Conservation (phyloP, 768 basidiomycete species). For the Lactarius vividus region DNA sequence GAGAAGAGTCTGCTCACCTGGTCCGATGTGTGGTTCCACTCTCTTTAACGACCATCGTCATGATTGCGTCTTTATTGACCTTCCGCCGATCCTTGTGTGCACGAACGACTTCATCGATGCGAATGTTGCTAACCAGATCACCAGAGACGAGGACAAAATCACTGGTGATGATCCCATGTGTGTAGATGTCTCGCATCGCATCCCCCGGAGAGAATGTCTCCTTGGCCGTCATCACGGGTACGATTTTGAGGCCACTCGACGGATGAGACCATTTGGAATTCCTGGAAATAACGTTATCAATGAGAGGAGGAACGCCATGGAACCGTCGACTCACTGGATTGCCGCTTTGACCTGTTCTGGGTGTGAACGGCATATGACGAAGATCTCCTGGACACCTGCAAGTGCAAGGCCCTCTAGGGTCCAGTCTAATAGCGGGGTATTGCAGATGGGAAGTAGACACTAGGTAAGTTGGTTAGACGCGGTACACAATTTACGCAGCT, state of each 20-base stretch:
- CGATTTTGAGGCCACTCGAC: constrained; percentile 74
- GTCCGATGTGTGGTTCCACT: constrained; percentile 69
- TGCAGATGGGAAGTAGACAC: constrained; percentile 93
- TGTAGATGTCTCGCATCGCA: constrained; percentile 92
- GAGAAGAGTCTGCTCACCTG: constrained; percentile 45
- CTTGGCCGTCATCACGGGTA: constrained; percentile 81
- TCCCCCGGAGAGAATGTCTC: constrained; percentile 88
- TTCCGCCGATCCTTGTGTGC: constrained; percentile 85
- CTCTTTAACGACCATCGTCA: constrained; percentile 93
- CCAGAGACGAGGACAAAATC: constrained; percentile 92
- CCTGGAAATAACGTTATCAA: constrained; percentile 38
- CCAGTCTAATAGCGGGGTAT: constrained; percentile 92
- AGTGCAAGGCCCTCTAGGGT: constrained; percentile 92
- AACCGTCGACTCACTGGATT: constrained; percentile 60
- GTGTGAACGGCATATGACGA: constrained; percentile 91
- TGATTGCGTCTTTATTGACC: constrained; percentile 88
- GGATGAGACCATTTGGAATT: constrained; percentile 85
- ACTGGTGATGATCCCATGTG: constrained; percentile 81
- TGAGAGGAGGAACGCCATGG: neutral
- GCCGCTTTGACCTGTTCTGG: constrained; percentile 81
- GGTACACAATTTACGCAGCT: constrained; percentile 16
- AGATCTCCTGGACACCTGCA: constrained; percentile 95
- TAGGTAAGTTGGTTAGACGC: constrained; percentile 33
- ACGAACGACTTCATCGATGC: constrained; percentile 84
- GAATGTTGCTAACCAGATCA: constrained; percentile 90